phyloP scores from a whole-genome alignment of 495 filamentous ascomycete species.

The Hypoxylon rickii region DNA sequence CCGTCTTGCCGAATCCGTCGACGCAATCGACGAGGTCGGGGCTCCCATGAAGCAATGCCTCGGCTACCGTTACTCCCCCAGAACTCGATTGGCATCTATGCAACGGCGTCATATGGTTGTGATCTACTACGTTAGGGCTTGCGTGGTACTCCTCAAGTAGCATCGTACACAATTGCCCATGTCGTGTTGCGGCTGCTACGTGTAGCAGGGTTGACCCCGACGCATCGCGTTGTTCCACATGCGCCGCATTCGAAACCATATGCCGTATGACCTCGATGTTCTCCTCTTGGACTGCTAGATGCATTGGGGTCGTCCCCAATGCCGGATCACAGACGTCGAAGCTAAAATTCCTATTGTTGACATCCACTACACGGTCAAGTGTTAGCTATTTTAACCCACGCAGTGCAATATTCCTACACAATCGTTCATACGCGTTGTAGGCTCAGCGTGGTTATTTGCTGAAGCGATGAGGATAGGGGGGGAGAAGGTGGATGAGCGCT shows the following conservation, averaged over 20 bases:
- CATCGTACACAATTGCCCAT: slow-evolving; percentile 42
- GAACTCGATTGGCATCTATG: slow-evolving; percentile 30
- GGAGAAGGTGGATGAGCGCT: not conserved
- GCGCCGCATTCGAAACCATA: slow-evolving; percentile 19
- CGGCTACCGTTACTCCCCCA: slow-evolving; percentile 23
- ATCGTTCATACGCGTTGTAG: not conserved
- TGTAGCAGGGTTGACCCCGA: slow-evolving; percentile 26
- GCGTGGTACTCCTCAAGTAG: slow-evolving; percentile 48
- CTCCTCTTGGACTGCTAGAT: slow-evolving; percentile 24
- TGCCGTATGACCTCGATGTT: slow-evolving; percentile 25
- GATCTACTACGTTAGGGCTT: slow-evolving; percentile 49
- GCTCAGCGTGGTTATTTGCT: too few species aligned
- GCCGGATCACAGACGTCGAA: slow-evolving; percentile 23
- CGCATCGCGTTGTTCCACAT: slow-evolving; percentile 23
- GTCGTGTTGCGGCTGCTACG: slow-evolving; percentile 21
- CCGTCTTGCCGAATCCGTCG: slow-evolving; percentile 33
- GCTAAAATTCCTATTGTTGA: slow-evolving; percentile 16
- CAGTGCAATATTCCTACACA: not conserved
- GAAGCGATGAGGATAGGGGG: too few species aligned
- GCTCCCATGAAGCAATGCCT: slow-evolving; percentile 15
- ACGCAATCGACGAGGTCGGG: slow-evolving; percentile 17
- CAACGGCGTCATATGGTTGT: slow-evolving; percentile 41
- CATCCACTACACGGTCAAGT: slow-evolving; percentile 1
- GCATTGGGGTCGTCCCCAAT: slow-evolving; percentile 26
- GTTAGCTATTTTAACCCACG: slow-evolving; percentile 3